phyloP scores from a whole-genome alignment of 768 basidiomycete species.

The Austroboletus eburneus region DNA sequence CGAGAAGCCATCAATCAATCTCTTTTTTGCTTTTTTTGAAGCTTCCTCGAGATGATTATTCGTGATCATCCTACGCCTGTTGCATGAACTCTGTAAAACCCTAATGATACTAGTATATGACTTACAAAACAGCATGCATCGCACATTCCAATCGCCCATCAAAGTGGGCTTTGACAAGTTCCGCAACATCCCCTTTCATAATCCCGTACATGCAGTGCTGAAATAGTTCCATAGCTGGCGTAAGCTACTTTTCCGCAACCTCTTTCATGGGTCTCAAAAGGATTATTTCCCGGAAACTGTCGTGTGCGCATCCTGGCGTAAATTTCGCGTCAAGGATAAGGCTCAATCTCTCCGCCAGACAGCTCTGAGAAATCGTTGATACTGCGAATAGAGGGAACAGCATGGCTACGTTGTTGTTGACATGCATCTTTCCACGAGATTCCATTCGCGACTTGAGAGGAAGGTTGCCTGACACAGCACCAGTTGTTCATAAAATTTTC shows the following conservation, averaged over 20 bases:
- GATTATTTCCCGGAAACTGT: constrained; percentile 61
- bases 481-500: constrained; percentile 27
- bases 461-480: constrained; percentile 42
- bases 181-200: constrained; percentile 35
- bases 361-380: constrained; percentile 49
- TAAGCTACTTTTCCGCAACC: constrained; percentile 43
- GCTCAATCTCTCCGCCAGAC: constrained; percentile 56
- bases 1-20: constrained; percentile 45
- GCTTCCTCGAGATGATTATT: constrained; percentile 45
- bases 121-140: constrained; percentile 43
- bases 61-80: constrained; percentile 37
- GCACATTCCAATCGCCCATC: constrained; percentile 48
- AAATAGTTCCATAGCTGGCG: constrained; percentile 44
- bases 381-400: constrained; percentile 47
- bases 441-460: constrained; percentile 22
- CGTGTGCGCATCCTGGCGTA: constrained; percentile 47
- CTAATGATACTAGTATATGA: neutral
- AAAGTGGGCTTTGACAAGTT: constrained; percentile 47
- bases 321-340: constrained; percentile 35
- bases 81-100: too few species aligned
- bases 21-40: constrained; percentile 34
- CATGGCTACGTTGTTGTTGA: constrained; percentile 42
- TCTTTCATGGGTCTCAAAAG: constrained; percentile 53
- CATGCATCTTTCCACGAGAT: constrained; percentile 59
- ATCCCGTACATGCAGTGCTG: constrained; percentile 32